Percentiles rank a stretch among this genome's conserved stretches.
Evolutionary conservation across 768 basidiomycete species (phyloP).

Genomic region (Mycena crocata): DNA sequence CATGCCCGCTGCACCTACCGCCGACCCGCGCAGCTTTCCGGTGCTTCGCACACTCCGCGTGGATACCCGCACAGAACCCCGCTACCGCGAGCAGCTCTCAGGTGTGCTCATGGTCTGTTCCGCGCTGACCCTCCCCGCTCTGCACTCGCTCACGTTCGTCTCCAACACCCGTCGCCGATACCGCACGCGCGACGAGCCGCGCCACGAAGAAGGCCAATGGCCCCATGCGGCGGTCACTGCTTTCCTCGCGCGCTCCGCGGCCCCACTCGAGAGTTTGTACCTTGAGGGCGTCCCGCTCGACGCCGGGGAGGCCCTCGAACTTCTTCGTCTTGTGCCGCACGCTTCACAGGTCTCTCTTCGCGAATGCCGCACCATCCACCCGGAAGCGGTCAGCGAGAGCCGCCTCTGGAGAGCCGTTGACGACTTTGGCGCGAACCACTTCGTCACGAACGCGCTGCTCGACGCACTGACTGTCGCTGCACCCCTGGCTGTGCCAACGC

Average conservation of each 20-base stretch:
- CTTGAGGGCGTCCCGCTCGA: constrained; percentile 6
- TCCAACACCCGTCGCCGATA: neutral
- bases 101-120: neutral
- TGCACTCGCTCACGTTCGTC: neutral
- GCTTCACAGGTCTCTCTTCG: neutral
- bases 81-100: neutral
- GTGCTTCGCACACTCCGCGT: neutral
- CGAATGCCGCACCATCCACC: neutral
- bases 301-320: neutral
- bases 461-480: neutral
- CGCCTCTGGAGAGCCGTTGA: neutral
- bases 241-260: constrained; percentile 5
- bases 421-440: neutral
- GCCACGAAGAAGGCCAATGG: neutral
- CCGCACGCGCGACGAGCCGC: neutral
- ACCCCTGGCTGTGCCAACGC: too few species aligned
- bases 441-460: neutral
- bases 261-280: constrained; percentile 1
- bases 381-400: neutral
- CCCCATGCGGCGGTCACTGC: neutral
- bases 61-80: too few species aligned
- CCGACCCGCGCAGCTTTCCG: neutral
- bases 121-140: constrained; percentile 1
- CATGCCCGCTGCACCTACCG: neutral
- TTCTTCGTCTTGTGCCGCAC: constrained; percentile 6